These are phyloP conservation scores for Chaetomium olivaceum DNA, from an alignment of 2,329 filamentous ascomycete genomes.

Conservation along the genomic window DNA sequence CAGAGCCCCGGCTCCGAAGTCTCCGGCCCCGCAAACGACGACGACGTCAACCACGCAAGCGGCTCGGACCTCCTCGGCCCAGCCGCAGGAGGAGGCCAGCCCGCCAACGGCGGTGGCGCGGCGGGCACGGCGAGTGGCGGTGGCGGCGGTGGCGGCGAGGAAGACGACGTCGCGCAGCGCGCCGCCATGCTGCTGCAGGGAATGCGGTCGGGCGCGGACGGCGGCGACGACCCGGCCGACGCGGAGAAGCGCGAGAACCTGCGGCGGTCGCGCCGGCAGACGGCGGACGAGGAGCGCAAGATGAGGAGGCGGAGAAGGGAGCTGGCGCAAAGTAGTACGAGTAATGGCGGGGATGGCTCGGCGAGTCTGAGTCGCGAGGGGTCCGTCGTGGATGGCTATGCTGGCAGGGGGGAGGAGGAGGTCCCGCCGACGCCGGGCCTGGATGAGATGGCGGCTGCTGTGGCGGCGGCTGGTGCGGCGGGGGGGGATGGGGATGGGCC, in stretches of 20 bases:
- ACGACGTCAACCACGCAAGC: conserved; percentile 51
- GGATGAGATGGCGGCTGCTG: conserved; percentile 29
- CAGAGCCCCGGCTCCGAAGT: conserved; percentile 41
- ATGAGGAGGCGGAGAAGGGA: conserved; percentile 66
- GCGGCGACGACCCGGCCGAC: conserved; percentile 58
- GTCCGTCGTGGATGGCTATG: conserved; percentile 39
- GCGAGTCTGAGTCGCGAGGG: conserved; percentile 19
- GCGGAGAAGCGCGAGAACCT: conserved; percentile 60
- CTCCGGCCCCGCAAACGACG: conserved; percentile 43
- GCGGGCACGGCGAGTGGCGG: no score
- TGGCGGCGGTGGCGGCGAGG: no score
- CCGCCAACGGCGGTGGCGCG: conserved; percentile 22
- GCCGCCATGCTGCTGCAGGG: conserved; percentile 83
- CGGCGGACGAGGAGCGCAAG: conserved; percentile 75
- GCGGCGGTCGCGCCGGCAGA: conserved; percentile 64
- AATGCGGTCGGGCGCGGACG: conserved; percentile 64
- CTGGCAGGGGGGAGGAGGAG: conserved; percentile 20
- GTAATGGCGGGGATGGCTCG: conserved; percentile 35
- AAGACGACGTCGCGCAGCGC: conserved; percentile 79
- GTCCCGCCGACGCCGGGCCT: conserved; percentile 32
- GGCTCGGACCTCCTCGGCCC: conserved; percentile 51
- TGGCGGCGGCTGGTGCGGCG: conserved; percentile 26
- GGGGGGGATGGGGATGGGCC: conserved; percentile 8
- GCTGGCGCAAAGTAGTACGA: conserved; percentile 48
- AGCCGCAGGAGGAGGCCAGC: conserved; percentile 38